Evolutionary conservation across 495 filamentous ascomycete species (phyloP), one percentile per base, ranked within the genome.

Genomic region (Aspergillus taichungensis): DNA sequence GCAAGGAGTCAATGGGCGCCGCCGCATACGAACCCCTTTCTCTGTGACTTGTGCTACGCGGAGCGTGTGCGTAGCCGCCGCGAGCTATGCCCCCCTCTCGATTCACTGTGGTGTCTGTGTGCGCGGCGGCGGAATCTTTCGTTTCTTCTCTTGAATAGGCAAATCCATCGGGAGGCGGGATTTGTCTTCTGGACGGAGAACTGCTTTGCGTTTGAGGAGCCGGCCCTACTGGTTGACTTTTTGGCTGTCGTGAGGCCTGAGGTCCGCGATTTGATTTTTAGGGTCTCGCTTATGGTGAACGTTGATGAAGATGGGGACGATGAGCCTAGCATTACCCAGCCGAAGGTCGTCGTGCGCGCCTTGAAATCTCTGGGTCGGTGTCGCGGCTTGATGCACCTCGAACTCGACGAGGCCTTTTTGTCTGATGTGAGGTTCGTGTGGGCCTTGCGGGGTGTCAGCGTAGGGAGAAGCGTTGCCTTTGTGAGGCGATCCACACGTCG

Each of bases 131-230:
- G 41, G 10, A 45, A 52, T 9, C 47, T 64, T 1, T 43, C 37
- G 6, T 28, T 56, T 1, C 40, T 67, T 14, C 42, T 61, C 6
- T 42, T 48, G 32, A 65, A 52, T n/a, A 44, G 43, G 30, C 35
- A 42, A 6, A 39, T 57, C 8, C 55, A 61, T 34, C 40, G 50
- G 1, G 60, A 67, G 30, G 55, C 57, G 3, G 47, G 45, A 8
- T 40, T 35, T n/a, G 37, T 65, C 9, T 55, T 67, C 33, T 65
- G 63, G 47, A 44, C 40, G 2, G 54, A 55, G 27, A 61, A 60
- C 37, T 50, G 44, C 6, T 62, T 66, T 34, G 50, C 53, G 8
- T 65, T 67, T 39, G 54, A 56, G 11, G 43, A 46, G 12, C 49
- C 52, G 0, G 8, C 33, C 11, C 9, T 50, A 0, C 47, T 63